Conservation (phyloP, 352 stramenopile species). For the Phytophthora hibernalis region DNA sequence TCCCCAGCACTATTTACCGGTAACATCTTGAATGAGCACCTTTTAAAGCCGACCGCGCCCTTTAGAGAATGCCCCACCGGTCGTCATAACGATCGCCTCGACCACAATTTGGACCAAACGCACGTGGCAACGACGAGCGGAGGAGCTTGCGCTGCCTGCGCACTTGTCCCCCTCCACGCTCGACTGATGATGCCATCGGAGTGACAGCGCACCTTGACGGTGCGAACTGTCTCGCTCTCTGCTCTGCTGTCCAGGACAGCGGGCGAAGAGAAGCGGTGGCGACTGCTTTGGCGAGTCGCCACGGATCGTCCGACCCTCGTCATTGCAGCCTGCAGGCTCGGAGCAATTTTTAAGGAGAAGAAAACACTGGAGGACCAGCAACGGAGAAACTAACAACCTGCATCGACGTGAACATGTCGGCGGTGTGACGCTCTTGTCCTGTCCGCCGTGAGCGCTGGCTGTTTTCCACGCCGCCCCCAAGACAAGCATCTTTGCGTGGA, state of each 20-base stretch:
- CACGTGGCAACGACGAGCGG: constrained; percentile 1
- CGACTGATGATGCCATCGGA: constrained; percentile 1
- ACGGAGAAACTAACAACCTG: not conserved
- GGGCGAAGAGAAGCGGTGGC: not conserved
- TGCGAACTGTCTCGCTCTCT: constrained; percentile 10
- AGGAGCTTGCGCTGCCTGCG: not conserved
- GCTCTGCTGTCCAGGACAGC: no score
- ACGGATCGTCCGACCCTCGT: not conserved
- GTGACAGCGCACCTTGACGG: not conserved
- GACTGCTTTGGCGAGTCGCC: not conserved
- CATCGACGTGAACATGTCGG: constrained; percentile 4
- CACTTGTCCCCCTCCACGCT: constrained; percentile 7
- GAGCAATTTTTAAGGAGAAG: not conserved
- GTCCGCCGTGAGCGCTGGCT: not conserved
- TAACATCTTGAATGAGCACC: no score
- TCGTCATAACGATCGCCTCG: no score
- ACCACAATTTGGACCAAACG: constrained; percentile 7
- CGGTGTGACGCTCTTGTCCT: not conserved
- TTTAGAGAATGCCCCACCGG: no score
- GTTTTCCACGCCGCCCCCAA: not conserved
- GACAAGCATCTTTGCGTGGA: not conserved
- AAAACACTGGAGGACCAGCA: not conserved
- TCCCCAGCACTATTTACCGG: no score
- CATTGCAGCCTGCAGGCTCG: not conserved
- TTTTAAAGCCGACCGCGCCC: no score